Evolutionary conservation across 1,139 yeast genomes (phyloP).

Genomic region (Lodderomyces beijingensis): DNA sequence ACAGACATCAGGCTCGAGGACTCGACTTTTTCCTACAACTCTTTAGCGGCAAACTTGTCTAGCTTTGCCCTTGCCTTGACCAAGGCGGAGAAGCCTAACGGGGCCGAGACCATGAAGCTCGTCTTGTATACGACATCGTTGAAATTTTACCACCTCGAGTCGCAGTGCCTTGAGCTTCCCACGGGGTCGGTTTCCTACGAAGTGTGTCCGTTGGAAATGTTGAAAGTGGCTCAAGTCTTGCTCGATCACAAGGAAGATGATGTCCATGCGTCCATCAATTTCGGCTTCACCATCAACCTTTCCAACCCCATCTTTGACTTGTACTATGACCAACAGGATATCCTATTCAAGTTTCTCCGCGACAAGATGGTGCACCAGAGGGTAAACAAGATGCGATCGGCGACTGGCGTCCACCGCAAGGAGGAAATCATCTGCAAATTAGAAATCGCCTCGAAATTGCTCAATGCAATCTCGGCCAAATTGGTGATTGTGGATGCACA

Average conservation of each 20-base stretch:
- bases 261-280: constrained; percentile 14
- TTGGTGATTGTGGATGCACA: constrained; percentile 31
- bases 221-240: constrained; percentile 11
- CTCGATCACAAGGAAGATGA: constrained; percentile 12
- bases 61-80: constrained; percentile 18
- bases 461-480: constrained; percentile 22
- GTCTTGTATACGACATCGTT: constrained; percentile 22
- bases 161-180: constrained; percentile 35
- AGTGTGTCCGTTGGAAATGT: constrained; percentile 18
- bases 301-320: constrained; percentile 35
- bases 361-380: constrained; percentile 11
- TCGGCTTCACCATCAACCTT: constrained; percentile 18
- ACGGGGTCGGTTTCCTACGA: constrained; percentile 26
- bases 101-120: constrained; percentile 9
- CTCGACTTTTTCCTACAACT: constrained; percentile 20
- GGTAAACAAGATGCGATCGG: constrained; percentile 10
- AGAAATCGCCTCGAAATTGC: constrained; percentile 10
- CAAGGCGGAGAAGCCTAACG: constrained; percentile 12
- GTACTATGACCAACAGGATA: constrained; percentile 36
- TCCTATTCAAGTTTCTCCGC: constrained; percentile 10
- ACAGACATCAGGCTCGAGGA: constrained; percentile 30
- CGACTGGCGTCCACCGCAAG: constrained; percentile 11
- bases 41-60: constrained; percentile 16
- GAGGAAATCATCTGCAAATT: constrained; percentile 9
- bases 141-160: constrained; percentile 25